Evolutionary conservation across 805 yeast species (phyloP), one percentile per base, ranked within the genome.

Genomic region (Hanseniaspora taiwanica): DNA sequence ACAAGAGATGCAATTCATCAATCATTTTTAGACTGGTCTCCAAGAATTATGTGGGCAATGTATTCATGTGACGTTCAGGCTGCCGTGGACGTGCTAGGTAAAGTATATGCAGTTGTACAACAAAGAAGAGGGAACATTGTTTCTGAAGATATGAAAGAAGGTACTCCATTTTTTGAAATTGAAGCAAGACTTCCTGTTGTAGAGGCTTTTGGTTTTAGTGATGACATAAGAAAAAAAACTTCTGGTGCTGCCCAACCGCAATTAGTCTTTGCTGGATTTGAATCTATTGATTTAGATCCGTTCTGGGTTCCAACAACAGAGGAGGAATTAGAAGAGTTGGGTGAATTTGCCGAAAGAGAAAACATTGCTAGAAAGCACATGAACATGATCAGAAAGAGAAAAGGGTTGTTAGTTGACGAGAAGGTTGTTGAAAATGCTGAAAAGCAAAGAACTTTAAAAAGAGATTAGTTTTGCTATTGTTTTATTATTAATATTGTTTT

Each of bases 221-320:
- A 89, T 52, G 97, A 93, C 48, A 83, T 91, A 35, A 68, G 97
- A 42, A 91, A 85, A 61, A 74, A 74, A 48, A 89, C 98, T 0
- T 83, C 95, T 1, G 99, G 99, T 43, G 94, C 96, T 2, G 98
- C 98, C 2, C 81, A 83, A 51, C 98, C 99, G 0, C 98, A 91
- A 59, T 67, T 91, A 40, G 83, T 87, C 8, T 91, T 89, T 53
- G 72, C 81, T 21, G 97, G 97, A 1, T 91, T 73, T 56, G 91
- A 86, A 52, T 65, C 78, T 46, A 73, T 89, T 39, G 94, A 86
- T 47, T 73, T 81, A 48, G 97, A 91, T 65, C 99, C 99, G 35
- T 91, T 82, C 68, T 91, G 99, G 99, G 94, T 91, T 13, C 99
- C 99, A 12, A 83, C 91, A 2, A 91, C 98, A 0, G 96, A 84